Evolutionary conservation across 345 rosid genomes (phyloP), one percentile per base, ranked within the genome.

Genomic region (Gynandropsis gynandra): DNA sequence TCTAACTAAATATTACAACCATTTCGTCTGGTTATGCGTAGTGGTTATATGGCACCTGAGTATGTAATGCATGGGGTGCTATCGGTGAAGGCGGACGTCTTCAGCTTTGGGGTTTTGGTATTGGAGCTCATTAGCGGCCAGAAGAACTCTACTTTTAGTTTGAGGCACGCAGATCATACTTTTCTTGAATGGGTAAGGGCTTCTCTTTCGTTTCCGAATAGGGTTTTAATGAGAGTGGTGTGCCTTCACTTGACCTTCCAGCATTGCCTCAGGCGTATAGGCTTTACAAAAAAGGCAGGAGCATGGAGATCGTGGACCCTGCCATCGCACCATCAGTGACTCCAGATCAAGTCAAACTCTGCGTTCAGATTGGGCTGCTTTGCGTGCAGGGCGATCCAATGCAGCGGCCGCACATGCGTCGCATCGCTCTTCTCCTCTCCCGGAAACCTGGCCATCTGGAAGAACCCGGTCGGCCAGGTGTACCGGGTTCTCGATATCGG

Each of bases 11-110:
- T n/a, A n/a, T n/a, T n/a, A n/a, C n/a, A n/a, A n/a, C n/a, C n/a
- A n/a, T n/a, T n/a, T n/a, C n/a, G n/a, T n/a, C n/a, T n/a, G n/a
- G n/a, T n/a, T n/a, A n/a, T n/a, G n/a, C n/a, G n/a, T n/a, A 87
- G 94, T 47, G 92, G 95, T 31, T 87, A 87, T 53, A 84, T 87
- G 94, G 89, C 95, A 4, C 97, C 95, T 7, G 90, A 88, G 64
- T 88, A 85, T 21, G 67, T 78, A 51, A 82, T 79, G 95, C 74
- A 77, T 1, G 92, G 95, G 33, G 68, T 57, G 54, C 63, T 82
- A 53, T 80, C 97, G 0, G 73, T 59, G 52, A 81, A 81, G 67
- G 87, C 85, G 7, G 95, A 88, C 41, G 81, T 84, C 37, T 88
- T 76, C 48, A 88, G 97, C 82, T 88, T 84, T 1, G 95, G 97